Percentiles rank a stretch among this genome's conserved stretches.
phyloP scores from a whole-genome alignment of 805 yeast genomes.

The Saccharomycopsis oosterbeekiorum region DNA sequence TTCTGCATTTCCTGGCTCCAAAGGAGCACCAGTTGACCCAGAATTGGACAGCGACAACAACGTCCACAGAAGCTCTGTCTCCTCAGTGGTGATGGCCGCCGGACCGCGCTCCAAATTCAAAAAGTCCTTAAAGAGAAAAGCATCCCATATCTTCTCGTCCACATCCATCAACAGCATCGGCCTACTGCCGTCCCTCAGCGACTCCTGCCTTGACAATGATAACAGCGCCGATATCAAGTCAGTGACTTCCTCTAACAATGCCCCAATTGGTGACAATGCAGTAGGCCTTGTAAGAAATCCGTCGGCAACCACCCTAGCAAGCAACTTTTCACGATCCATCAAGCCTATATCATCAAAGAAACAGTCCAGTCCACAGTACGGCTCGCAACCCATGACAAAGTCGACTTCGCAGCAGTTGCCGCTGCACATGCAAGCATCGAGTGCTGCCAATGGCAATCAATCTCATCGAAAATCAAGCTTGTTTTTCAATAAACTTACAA shows the following conservation, averaged over 20 bases:
- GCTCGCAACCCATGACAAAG: background rate
- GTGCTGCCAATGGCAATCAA: background rate
- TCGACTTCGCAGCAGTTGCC: background rate
- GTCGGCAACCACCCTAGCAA: background rate
- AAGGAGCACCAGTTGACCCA: background rate
- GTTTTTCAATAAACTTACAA: constrained; percentile 19
- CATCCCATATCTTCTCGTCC: constrained; percentile 14
- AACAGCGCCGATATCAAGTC: background rate
- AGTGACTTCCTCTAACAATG: background rate
- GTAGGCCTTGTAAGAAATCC: background rate
- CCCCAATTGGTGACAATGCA: background rate
- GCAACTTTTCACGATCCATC: constrained; percentile 6
- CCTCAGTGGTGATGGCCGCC: background rate
- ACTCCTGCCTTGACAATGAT: background rate
- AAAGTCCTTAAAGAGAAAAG: constrained; percentile 13
- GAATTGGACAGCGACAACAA: background rate
- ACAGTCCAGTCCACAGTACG: background rate
- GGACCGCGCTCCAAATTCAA: constrained; percentile 1
- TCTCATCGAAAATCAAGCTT: background rate
- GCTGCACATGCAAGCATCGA: background rate
- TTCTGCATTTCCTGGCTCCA: background rate
- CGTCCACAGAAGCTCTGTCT: background rate
- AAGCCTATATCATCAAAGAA: constrained; percentile 11
- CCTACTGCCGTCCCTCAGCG: too few relatives aligned
- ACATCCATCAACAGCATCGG: background rate